Percentiles rank a stretch among this genome's conserved stretches.
Evolutionary conservation across 208 protist genomes (phyloP).

Genomic region (Herpetomonas samuelpessoai): DNA sequence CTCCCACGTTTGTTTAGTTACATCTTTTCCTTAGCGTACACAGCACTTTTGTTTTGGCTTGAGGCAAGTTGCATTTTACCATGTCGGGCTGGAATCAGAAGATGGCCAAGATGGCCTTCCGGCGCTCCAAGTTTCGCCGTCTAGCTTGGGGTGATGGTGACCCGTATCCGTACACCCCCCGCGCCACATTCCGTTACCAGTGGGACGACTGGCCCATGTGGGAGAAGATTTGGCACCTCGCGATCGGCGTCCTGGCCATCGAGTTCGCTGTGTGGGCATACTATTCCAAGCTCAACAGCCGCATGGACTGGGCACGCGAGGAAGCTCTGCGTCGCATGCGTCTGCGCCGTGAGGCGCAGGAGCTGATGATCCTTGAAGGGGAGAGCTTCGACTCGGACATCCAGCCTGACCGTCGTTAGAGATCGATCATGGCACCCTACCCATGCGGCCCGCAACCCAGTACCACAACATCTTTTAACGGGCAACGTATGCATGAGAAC

Average conservation of each 20-base stretch:
- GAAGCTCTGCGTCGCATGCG: slow-evolving; percentile 89
- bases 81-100: slow-evolving; percentile 88
- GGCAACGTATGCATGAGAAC: too few species aligned
- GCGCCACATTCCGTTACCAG: slow-evolving; percentile 89
- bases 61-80: too few species aligned
- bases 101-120: slow-evolving; percentile 90
- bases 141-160: slow-evolving; percentile 88
- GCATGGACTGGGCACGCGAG: slow-evolving; percentile 88
- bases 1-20: neutral
- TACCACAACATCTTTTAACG: too few species aligned
- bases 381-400: slow-evolving; percentile 82
- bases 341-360: slow-evolving; percentile 82
- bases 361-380: slow-evolving; percentile 88
- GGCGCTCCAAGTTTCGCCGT: slow-evolving; percentile 83
- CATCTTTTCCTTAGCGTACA: too few species aligned
- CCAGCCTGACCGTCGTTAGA: slow-evolving; percentile 56
- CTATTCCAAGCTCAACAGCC: slow-evolving; percentile 82
- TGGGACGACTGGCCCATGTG: slow-evolving; percentile 91
- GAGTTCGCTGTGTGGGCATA: slow-evolving; percentile 82
- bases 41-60: neutral
- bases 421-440: too few species aligned
- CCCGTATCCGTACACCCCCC: slow-evolving; percentile 86
- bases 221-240: slow-evolving; percentile 87
- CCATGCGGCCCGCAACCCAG: too few species aligned
- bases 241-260: slow-evolving; percentile 47